These are phyloP conservation scores for Lycium ferocissimum DNA, from an alignment of 257 asterid genomes.

Conservation along the genomic window DNA sequence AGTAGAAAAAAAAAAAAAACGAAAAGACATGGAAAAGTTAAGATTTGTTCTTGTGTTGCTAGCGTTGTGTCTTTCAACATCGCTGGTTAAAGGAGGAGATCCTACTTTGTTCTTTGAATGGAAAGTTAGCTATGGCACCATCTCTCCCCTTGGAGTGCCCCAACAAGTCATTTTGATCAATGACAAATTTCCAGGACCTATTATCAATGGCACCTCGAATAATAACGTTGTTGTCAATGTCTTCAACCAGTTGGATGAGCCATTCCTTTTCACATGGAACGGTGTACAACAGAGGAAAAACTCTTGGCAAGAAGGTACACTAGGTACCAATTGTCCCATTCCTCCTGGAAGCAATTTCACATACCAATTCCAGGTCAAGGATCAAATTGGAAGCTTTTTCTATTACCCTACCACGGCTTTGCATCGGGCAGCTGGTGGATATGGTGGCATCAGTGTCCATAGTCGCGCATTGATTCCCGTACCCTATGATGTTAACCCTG, in stretches of 20 bases:
- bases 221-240: constrained; percentile 66
- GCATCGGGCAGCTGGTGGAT: constrained; percentile 69
- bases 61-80: constrained; percentile 37
- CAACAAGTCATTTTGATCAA: constrained; percentile 67
- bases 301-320: constrained; percentile 69
- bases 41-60: constrained; percentile 33
- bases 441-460: constrained; percentile 51
- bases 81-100: constrained; percentile 47
- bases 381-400: constrained; percentile 65
- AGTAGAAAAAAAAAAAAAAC: background rate
- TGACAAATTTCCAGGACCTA: constrained; percentile 71
- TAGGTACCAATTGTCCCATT: constrained; percentile 69
- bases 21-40: constrained; percentile 33
- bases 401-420: constrained; percentile 63
- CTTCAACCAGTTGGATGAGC: constrained; percentile 69
- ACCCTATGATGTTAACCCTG: constrained; percentile 54
- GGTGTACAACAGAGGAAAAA: constrained; percentile 80
- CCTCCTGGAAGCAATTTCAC: constrained; percentile 61
- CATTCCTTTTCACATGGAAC: constrained; percentile 62
- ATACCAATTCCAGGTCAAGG: constrained; percentile 67
- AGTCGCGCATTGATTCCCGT: constrained; percentile 67
- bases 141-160: constrained; percentile 66
- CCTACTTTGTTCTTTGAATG: constrained; percentile 55
- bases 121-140: constrained; percentile 62
- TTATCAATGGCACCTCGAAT: constrained; percentile 71